phyloP scores from a whole-genome alignment of 2,329 filamentous ascomycete genomes.

The Lecanoromycetidae sp. region DNA sequence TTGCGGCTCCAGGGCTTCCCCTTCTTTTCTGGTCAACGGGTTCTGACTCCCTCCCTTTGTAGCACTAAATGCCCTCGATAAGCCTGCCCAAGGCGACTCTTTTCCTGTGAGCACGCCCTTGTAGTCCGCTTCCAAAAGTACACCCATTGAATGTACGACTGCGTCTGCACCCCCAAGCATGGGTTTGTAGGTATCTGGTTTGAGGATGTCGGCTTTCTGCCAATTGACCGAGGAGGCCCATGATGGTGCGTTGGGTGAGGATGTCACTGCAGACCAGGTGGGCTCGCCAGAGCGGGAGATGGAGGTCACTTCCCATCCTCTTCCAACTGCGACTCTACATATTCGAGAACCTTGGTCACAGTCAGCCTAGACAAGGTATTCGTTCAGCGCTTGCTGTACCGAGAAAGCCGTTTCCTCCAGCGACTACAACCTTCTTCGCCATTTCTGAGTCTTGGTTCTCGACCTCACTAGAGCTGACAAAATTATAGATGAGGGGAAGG shows the following conservation, averaged over 20 bases:
- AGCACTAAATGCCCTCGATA: conserved; percentile 65
- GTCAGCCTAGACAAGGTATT: not conserved
- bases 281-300: conserved; percentile 89
- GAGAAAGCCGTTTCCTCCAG: conserved; percentile 86
- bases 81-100: conserved; percentile 66
- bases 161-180: conserved; percentile 67
- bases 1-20: conserved; percentile 50
- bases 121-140: conserved; percentile 94
- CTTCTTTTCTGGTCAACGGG: conserved; percentile 50
- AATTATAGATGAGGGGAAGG: too few species aligned
- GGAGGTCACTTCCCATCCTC: conserved; percentile 86
- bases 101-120: conserved; percentile 77
- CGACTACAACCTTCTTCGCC: conserved; percentile 74
- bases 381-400: conserved; percentile 33
- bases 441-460: not conserved
- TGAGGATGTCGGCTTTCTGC: conserved; percentile 79
- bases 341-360: conserved; percentile 53
- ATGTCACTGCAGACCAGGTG: conserved; percentile 68
- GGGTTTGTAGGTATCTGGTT: conserved; percentile 64
- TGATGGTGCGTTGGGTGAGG: conserved; percentile 54
- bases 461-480: not conserved
- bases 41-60: conserved; percentile 51
- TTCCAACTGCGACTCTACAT: conserved; percentile 73
- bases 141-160: conserved; percentile 91
- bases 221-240: conserved; percentile 79